phyloP scores from a whole-genome alignment of 148 eudicot species.

The Cornus suecica region DNA sequence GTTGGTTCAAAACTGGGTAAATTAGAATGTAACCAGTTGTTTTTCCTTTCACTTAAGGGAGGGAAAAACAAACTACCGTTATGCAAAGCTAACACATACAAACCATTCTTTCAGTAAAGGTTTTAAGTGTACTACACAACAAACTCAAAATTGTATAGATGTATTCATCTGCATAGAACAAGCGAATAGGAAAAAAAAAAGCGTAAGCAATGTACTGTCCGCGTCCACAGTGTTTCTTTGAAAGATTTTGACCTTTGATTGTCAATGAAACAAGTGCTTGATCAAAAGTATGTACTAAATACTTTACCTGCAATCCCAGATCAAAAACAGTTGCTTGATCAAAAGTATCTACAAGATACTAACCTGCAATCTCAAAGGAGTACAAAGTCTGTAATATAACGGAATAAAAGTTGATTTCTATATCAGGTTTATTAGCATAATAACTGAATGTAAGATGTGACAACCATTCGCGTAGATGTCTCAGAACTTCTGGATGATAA shows the following conservation, averaged over 20 bases:
- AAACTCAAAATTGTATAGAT: not conserved
- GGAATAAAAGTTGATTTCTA: not conserved
- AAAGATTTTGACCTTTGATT: not conserved
- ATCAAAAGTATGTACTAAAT: not conserved
- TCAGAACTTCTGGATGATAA: slow-evolving; percentile 55
- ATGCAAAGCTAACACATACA: no score
- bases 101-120: no score
- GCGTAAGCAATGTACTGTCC: no score
- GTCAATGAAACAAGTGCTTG: not conserved
- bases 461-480: not conserved
- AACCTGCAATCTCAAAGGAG: no score
- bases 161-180: not conserved
- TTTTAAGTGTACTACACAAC: not conserved
- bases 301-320: not conserved
- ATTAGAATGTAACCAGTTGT: no score
- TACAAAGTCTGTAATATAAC: no score
- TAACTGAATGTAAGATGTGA: not conserved
- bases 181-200: not conserved
- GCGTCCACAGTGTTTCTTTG: not conserved
- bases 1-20: not conserved
- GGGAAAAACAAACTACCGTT: no score
- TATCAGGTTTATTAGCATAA: not conserved
- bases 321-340: no score
- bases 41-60: no score
- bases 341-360: no score